Percentiles rank a stretch among this genome's conserved stretches.
Conservation (phyloP, 176 grass and related monocot species). For the Rhynchospora breviuscula region DNA sequence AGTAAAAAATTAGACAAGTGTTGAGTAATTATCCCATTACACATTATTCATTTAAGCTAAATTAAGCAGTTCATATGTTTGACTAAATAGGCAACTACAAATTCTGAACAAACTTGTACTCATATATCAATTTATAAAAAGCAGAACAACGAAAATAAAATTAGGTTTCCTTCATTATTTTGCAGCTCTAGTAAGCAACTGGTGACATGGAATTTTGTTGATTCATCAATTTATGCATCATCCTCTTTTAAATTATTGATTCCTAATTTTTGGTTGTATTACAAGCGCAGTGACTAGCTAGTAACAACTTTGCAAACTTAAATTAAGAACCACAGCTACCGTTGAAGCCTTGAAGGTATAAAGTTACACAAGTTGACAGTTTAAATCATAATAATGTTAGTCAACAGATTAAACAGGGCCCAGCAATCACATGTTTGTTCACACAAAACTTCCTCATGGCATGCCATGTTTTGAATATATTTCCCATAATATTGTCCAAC, state of each 20-base stretch:
- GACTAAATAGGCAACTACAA: background rate
- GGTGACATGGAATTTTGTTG: background rate
- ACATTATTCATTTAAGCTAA: background rate
- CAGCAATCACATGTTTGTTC: background rate
- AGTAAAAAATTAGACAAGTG: background rate
- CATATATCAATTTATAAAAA: background rate
- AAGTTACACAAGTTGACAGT: background rate
- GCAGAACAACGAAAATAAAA: background rate
- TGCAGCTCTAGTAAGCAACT: background rate
- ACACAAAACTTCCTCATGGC: background rate
- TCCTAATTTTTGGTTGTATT: background rate
- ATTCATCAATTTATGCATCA: background rate
- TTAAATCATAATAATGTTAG: too few species aligned
- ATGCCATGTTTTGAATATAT: background rate
- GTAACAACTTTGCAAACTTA: background rate
- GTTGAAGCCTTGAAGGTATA: background rate
- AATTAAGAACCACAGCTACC: background rate
- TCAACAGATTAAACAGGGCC: background rate
- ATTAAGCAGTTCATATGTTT: background rate
- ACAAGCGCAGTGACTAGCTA: background rate
- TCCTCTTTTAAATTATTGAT: background rate
- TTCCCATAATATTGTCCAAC: background rate
- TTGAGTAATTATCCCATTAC: background rate
- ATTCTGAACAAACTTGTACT: too few species aligned
- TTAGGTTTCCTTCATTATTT: background rate